These are phyloP conservation scores for Aureobasidium leucospermi DNA, from an alignment of 2,329 filamentous ascomycete species.

Conservation along the genomic window DNA sequence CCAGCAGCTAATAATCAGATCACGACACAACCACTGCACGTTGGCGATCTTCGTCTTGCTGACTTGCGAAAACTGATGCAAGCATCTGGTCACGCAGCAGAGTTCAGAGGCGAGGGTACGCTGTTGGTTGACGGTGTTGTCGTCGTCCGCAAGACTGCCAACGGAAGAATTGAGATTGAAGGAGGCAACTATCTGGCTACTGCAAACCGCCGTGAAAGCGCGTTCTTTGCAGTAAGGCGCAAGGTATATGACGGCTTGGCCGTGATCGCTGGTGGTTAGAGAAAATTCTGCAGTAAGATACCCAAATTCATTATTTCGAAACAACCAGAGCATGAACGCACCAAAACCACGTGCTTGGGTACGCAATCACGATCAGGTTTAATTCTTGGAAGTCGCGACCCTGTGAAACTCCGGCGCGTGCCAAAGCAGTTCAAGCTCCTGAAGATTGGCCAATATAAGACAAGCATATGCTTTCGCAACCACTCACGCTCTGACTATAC, in stretches of 20 bases:
- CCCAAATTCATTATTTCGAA: background rate
- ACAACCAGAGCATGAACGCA: background rate
- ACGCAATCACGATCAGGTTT: background rate
- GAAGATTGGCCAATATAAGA: background rate
- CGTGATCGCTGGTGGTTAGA: constrained; percentile 68
- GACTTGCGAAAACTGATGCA: constrained; percentile 83
- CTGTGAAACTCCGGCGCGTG: background rate
- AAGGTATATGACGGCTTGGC: constrained; percentile 93
- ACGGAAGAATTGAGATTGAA: constrained; percentile 84
- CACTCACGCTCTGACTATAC: background rate
- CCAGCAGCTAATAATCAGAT: constrained; percentile 57
- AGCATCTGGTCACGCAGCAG: constrained; percentile 72
- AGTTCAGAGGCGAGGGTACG: constrained; percentile 89
- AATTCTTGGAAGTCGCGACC: background rate
- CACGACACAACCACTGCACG: constrained; percentile 80
- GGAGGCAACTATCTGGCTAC: constrained; percentile 54
- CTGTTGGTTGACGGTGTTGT: constrained; percentile 83
- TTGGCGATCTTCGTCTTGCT: constrained; percentile 83
- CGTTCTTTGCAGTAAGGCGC: constrained; percentile 79
- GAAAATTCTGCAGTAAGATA: constrained; percentile 17
- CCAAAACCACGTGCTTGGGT: background rate
- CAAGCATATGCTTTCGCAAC: background rate
- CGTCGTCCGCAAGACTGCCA: constrained; percentile 78
- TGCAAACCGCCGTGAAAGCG: constrained; percentile 46
- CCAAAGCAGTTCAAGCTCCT: background rate